phyloP scores from a whole-genome alignment of 306 rosid genomes.

The Prunus mongolica region DNA sequence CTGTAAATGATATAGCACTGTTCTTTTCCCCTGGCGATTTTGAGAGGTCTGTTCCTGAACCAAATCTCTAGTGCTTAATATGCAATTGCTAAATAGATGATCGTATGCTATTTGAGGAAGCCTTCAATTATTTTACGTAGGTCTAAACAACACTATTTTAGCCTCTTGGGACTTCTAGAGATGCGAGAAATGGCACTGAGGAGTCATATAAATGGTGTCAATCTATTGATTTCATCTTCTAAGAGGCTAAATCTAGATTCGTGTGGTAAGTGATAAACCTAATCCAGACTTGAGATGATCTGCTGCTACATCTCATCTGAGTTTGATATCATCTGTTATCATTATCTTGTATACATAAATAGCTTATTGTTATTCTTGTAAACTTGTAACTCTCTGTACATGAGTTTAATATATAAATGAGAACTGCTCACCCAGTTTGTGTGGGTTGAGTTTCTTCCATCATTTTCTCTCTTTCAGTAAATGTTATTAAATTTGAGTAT shows the following conservation, averaged over 20 bases:
- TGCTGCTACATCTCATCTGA: no score
- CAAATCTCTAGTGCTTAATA: neutral
- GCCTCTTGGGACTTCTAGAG: slow-evolving; percentile 10
- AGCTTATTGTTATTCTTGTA: no score
- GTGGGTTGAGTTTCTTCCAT: no score
- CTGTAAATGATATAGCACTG: neutral
- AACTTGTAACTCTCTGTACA: no score
- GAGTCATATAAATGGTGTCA: neutral
- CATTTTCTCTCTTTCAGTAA: no score
- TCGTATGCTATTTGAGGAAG: neutral
- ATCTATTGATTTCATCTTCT: slow-evolving; percentile 12
- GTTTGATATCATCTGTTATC: no score
- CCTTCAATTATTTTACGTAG: neutral
- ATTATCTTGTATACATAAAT: no score
- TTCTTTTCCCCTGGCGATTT: neutral
- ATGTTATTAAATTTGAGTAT: no score
- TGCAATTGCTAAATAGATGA: neutral
- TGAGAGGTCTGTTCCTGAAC: slow-evolving; percentile 5
- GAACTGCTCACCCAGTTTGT: no score
- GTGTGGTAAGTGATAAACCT: neutral
- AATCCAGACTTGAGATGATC: no score
- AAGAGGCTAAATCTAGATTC: neutral
- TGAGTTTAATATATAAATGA: no score
- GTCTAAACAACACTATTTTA: slow-evolving; percentile 12
- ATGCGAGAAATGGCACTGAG: slow-evolving; percentile 1